Evolutionary conservation across 2,329 filamentous ascomycete genomes (phyloP).

Genomic region (Sarocladiaceae sp.): DNA sequence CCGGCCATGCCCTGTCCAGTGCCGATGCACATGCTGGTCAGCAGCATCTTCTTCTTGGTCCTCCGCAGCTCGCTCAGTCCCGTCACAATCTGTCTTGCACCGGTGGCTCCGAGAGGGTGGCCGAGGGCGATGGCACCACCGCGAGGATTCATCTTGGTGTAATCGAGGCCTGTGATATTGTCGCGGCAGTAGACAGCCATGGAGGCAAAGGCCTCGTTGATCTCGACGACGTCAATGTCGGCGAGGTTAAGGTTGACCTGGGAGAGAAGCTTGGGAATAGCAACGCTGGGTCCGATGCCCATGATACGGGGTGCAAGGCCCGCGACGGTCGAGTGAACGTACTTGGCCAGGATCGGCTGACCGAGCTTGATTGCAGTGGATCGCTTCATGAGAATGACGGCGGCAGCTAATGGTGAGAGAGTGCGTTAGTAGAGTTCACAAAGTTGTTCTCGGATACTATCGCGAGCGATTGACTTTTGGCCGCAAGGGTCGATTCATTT

Average conservation of each 20-base stretch:
- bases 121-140: slow-evolving; percentile 80
- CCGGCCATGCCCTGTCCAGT: slow-evolving; percentile 65
- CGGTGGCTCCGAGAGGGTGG: slow-evolving; percentile 75
- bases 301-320: slow-evolving; percentile 91
- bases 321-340: slow-evolving; percentile 82
- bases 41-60: slow-evolving; percentile 80
- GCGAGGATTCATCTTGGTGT: slow-evolving; percentile 71
- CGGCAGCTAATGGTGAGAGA: slow-evolving; percentile 60
- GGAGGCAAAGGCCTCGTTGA: slow-evolving; percentile 96
- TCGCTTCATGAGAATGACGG: slow-evolving; percentile 88
- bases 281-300: slow-evolving; percentile 78
- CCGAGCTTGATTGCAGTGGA: slow-evolving; percentile 79
- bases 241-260: slow-evolving; percentile 72
- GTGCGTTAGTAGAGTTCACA: slow-evolving; percentile 15
- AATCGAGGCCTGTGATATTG: slow-evolving; percentile 63
- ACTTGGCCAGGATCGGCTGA: slow-evolving; percentile 91
- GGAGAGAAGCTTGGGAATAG: slow-evolving; percentile 74
- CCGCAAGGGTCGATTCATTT: no score
- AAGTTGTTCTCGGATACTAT: no score
- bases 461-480: no score
- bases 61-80: slow-evolving; percentile 78
- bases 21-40: slow-evolving; percentile 86
- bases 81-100: slow-evolving; percentile 78
- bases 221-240: slow-evolving; percentile 84
- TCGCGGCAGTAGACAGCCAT: slow-evolving; percentile 94